Evolutionary conservation across 2,329 filamentous ascomycete species (phyloP), one percentile per base, ranked within the genome.

Genomic region (Nemania bipapillata): DNA sequence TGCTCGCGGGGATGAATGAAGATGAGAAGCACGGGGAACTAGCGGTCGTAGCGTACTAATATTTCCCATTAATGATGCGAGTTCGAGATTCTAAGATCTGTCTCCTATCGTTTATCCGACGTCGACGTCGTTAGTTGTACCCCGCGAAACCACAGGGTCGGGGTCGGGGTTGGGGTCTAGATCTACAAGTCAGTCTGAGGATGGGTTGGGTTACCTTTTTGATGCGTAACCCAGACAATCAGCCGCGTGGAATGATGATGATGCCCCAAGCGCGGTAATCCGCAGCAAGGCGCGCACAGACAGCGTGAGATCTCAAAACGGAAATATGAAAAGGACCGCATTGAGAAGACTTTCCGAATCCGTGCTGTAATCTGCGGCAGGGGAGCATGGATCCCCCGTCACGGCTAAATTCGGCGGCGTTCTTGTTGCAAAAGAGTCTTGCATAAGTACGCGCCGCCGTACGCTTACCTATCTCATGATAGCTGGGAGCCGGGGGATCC

Each of bases 371-470:
- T 67, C 59, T 40, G 58, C 24, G 17, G 15, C 20, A 37, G 52
- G 32, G n/a, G 64, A 52, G 24, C 62, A 26, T 64, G 52, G 37
- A 30, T 49, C 4, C 53, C 50, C 32, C 28, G 12, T 24, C 22
- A 49, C 65, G 53, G 61, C 55, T 60, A 56, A 68, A 61, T 65
- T 35, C 32, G 22, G 55, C 50, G 30, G 60, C 52, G 20, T 60
- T 47, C n/a, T 59, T 17, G 30, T 60, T 63, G 54, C 59, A 63
- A 59, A 67, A 59, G 60, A 68, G 54, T 68, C 61, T 32, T 35
- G 61, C 65, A 57, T 57, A n/a, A n/a, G n/a, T n/a, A n/a, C 6
- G 24, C 24, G 6, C 5, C 26, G 50, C 35, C 22, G 47, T 4
- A 22, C 20, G 28, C 32, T 52, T 65, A 42, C 28, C 26, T 35